Base-by-base conservation (phyloP, 2,329 filamentous ascomycete genomes). In the Xylaria sp. region DNA sequence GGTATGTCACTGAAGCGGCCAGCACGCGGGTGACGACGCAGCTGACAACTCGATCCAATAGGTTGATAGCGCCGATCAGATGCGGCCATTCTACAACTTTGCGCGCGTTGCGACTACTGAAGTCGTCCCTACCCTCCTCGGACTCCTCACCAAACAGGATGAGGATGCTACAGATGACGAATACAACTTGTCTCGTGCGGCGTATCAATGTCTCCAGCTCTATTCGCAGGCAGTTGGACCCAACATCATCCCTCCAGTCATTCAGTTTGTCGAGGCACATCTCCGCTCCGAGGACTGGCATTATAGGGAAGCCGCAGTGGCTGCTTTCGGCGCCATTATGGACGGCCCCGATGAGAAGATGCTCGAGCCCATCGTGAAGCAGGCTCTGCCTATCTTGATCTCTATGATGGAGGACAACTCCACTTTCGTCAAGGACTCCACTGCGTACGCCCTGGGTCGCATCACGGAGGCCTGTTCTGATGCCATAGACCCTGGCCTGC, bases 291-390 rank as follows among this genome's bases (percentile, higher is more conserved):
- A 96, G 52, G 91, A 97, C 74, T 99, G 94, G 94, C 92, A 95
- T 72, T 85, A 87, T 72, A 87, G 94, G 66, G 94, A 99, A 77
- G 94, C 94, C 48, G 92, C 94, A 46, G 94, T 99, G 26, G 96
- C 94, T 55, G 92, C 94, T 17, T 97, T 99, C 65, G 94, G 94
- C 60, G 94, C 92, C 63, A 97, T 99, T 66, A 97, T 99, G 92
- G 94, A 99, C 71, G 94, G 94, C 21, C 94, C 94, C 1, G 94
- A 97, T 54, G 90, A 96, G 74, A 91, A 90, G 76, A 86, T 93
- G 45, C 79, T 99, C 48, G 91, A 96, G 67, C 92, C 93, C 52
- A 89, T 99, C 52, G 91, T 99, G 68, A 96, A 96, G 79, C 93
- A 97, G 72, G 94, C 92, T 57, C 83, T 99, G 45, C 89, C 91